Evolutionary conservation across 1,284 basidiomycete species (phyloP).

Genomic region (Trichosporon sp.): DNA sequence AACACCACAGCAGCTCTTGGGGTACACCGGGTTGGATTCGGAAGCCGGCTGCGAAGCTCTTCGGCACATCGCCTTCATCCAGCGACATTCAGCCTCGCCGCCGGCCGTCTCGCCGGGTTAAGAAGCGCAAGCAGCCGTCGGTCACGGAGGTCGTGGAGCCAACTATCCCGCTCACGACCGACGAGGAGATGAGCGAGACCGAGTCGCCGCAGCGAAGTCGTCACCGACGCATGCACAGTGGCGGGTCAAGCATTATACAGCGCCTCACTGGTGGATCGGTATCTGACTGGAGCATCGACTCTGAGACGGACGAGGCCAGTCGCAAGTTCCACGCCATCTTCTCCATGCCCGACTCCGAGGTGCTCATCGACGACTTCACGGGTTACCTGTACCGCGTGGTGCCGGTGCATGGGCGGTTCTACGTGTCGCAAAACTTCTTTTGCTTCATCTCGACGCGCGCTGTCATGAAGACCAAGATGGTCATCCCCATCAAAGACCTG

Average conservation of each 20-base stretch:
- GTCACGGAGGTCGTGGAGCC: constrained; percentile 40
- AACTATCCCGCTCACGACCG: constrained; percentile 12
- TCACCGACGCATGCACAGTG: neutral
- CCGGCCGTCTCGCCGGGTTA: constrained; percentile 17
- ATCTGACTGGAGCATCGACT: constrained; percentile 24
- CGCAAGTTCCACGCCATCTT: constrained; percentile 71
- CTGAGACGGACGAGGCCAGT: constrained; percentile 39
- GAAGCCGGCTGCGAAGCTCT: constrained; percentile 46
- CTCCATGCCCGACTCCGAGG: constrained; percentile 82
- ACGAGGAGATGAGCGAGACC: constrained; percentile 29
- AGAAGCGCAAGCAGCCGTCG: constrained; percentile 23
- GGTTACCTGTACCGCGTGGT: constrained; percentile 83
- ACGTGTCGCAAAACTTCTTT: constrained; percentile 82
- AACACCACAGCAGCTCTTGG: constrained; percentile 7
- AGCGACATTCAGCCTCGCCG: constrained; percentile 3
- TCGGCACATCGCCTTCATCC: constrained; percentile 38
- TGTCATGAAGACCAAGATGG: constrained; percentile 84
- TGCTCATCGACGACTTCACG: constrained; percentile 80
- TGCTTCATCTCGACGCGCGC: constrained; percentile 85
- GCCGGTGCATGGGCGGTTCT: constrained; percentile 81
- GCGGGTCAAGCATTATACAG: neutral
- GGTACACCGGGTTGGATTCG: constrained; percentile 44
- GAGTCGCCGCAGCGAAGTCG: constrained; percentile 20
- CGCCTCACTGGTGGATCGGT: neutral
- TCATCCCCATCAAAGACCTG: constrained; percentile 85